These are phyloP conservation scores for Rhynchosporium agropyri DNA, from an alignment of 2,329 filamentous ascomycete species.

Conservation along the genomic window DNA sequence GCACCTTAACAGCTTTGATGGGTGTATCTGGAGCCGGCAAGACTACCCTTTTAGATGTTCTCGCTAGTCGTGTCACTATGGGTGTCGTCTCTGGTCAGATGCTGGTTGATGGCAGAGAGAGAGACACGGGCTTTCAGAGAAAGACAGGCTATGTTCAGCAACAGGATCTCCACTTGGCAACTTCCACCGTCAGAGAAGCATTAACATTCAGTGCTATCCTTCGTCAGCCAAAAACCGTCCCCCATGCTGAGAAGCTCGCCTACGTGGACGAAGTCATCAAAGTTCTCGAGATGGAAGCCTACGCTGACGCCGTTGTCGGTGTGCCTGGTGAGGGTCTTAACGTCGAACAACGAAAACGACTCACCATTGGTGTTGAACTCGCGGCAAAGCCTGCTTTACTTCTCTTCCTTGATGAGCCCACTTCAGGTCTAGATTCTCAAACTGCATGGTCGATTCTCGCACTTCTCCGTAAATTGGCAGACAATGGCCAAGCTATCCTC, in stretches of 20 bases:
- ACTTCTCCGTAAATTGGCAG: slow-evolving; percentile 85
- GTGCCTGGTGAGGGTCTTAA: slow-evolving; percentile 85
- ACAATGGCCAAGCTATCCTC: slow-evolving; percentile 89
- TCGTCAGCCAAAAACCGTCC: slow-evolving; percentile 76
- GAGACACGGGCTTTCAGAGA: slow-evolving; percentile 83
- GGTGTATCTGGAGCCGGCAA: slow-evolving; percentile 75
- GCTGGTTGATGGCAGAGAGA: slow-evolving; percentile 64
- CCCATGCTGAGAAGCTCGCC: slow-evolving; percentile 74
- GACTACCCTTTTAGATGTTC: slow-evolving; percentile 83
- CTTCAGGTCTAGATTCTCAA: slow-evolving; percentile 89
- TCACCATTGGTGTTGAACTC: slow-evolving; percentile 93
- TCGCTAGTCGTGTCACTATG: slow-evolving; percentile 85
- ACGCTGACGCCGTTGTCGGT: slow-evolving; percentile 88
- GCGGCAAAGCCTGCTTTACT: slow-evolving; percentile 88
- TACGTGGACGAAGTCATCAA: slow-evolving; percentile 92
- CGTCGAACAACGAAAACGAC: slow-evolving; percentile 70
- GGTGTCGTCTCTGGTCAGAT: slow-evolving; percentile 87
- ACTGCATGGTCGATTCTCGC: slow-evolving; percentile 92
- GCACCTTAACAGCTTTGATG: slow-evolving; percentile 88
- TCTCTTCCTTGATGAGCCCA: slow-evolving; percentile 93
- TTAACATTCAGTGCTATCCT: slow-evolving; percentile 83
- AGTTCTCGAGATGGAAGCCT: slow-evolving; percentile 85
- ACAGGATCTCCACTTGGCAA: slow-evolving; percentile 85
- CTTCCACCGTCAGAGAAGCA: slow-evolving; percentile 85
- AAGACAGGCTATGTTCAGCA: slow-evolving; percentile 76